Conservation (phyloP, 495 filamentous ascomycete species). For the Lichenothelia convexa region DNA sequence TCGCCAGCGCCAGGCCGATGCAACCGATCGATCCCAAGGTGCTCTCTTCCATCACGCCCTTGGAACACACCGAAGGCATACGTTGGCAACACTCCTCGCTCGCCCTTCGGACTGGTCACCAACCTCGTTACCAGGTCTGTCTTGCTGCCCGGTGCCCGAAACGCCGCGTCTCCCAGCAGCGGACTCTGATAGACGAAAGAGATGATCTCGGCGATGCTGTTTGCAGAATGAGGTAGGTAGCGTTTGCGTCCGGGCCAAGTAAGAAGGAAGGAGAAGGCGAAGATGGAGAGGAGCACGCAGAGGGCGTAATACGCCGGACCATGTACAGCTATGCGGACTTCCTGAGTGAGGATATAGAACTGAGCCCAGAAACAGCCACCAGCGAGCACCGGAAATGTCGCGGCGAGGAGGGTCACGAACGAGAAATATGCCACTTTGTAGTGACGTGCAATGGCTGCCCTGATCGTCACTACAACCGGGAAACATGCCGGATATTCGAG, state of each 20-base stretch:
- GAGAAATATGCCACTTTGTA: constrained; percentile 54
- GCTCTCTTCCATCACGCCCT: constrained; percentile 43
- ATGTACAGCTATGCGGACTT: constrained; percentile 49
- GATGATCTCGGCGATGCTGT: constrained; percentile 55
- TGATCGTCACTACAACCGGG: constrained; percentile 42
- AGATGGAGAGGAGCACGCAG: constrained; percentile 45
- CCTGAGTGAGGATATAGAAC: constrained; percentile 31
- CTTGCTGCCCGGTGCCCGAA: constrained; percentile 39
- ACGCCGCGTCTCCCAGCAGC: constrained; percentile 47
- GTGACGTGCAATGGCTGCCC: constrained; percentile 45
- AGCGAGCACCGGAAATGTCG: constrained; percentile 52
- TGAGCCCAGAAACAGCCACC: constrained; percentile 72
- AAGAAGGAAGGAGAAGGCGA: constrained; percentile 42
- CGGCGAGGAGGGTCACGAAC: constrained; percentile 41
- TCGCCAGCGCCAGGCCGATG: constrained; percentile 24
- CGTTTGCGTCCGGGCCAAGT: constrained; percentile 32
- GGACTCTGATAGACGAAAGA: constrained; percentile 54
- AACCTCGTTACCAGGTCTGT: constrained; percentile 44
- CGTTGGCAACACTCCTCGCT: constrained; percentile 7
- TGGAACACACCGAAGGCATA: constrained; percentile 46
- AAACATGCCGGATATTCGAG: constrained; percentile 51
- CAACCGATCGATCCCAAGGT: constrained; percentile 46
- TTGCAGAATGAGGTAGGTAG: constrained; percentile 47
- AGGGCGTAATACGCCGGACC: constrained; percentile 48
- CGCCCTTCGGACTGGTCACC: constrained; percentile 17